Evolutionary conservation across 305 asterid genomes (phyloP).

Genomic region (Fraxinus latifolia): DNA sequence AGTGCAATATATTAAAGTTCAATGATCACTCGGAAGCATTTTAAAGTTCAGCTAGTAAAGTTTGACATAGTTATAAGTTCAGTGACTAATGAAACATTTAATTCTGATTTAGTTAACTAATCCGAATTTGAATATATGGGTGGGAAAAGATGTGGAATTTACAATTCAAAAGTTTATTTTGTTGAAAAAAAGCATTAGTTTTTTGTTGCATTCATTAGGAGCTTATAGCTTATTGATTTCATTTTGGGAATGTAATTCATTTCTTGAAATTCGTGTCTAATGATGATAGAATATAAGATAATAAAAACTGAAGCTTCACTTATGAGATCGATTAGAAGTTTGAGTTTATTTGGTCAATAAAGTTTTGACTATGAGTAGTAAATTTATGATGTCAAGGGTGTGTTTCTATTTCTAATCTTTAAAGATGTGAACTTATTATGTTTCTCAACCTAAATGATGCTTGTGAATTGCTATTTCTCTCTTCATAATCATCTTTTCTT

Average conservation of each 20-base stretch:
- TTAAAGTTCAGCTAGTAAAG: no score
- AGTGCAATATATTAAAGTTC: not conserved
- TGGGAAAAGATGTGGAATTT: not conserved
- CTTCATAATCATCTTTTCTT: not conserved
- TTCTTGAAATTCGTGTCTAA: not conserved
- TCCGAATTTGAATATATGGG: not conserved
- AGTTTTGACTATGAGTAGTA: not conserved
- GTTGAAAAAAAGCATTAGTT: not conserved
- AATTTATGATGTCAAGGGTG: not conserved
- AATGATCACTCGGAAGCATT: not conserved
- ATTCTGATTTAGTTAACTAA: not conserved
- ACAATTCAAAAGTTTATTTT: not conserved
- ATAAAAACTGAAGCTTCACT: not conserved
- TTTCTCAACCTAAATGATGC: not conserved
- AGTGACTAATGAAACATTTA: no score
- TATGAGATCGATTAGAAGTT: not conserved
- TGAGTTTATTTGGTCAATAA: not conserved
- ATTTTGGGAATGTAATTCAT: not conserved
- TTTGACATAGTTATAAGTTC: no score
- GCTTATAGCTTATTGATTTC: not conserved
- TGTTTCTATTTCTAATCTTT: not conserved
- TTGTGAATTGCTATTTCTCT: not conserved
- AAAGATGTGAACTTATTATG: not conserved
- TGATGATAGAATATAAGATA: not conserved
- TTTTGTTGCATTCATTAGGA: slow-evolving; percentile 1